Evolutionary conservation across 139 green algal species (phyloP).

Genomic region (Mesotaenium endlicherianum): DNA sequence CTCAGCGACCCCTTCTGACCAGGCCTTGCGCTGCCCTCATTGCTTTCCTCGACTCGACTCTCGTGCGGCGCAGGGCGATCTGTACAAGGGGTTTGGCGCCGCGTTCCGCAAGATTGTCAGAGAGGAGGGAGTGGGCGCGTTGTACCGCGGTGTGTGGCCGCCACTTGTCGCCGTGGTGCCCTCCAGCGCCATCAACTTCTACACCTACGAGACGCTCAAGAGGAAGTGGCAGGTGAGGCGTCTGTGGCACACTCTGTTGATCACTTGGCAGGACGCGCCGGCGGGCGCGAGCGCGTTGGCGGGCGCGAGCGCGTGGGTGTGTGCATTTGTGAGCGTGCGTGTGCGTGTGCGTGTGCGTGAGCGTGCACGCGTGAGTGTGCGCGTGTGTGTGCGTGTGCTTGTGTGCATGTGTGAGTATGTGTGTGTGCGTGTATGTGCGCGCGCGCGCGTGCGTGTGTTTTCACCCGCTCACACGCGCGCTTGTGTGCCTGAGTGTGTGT

Average conservation of each 20-base stretch:
- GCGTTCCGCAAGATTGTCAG: conserved; percentile 11
- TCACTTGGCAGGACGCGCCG: too few species aligned
- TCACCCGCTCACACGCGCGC: not conserved
- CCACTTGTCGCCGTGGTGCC: conserved; percentile 2
- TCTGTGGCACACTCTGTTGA: not conserved
- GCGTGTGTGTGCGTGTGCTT: too few species aligned
- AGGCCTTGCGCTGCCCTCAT: too few species aligned
- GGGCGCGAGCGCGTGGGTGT: not conserved
- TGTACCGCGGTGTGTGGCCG: conserved; percentile 29
- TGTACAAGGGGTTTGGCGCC: not conserved
- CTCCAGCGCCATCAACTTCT: not conserved
- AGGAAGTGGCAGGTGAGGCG: not conserved
- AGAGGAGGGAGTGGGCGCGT: conserved; percentile 9
- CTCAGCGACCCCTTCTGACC: too few species aligned
- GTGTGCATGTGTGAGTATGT: too few species aligned
- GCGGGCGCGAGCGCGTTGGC: too few species aligned
- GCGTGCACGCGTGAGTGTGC: too few species aligned
- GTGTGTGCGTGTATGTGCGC: too few species aligned
- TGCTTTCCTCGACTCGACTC: too few species aligned
- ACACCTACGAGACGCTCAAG: conserved; percentile 1
- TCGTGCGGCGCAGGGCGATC: not conserved
- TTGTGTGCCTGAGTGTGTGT: too few species aligned
- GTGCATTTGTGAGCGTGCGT: not conserved
- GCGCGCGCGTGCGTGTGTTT: not conserved
- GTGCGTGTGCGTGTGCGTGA: too few species aligned